Evolutionary conservation across 257 asterid species (phyloP).

Genomic region (Thymus mandschuricus): DNA sequence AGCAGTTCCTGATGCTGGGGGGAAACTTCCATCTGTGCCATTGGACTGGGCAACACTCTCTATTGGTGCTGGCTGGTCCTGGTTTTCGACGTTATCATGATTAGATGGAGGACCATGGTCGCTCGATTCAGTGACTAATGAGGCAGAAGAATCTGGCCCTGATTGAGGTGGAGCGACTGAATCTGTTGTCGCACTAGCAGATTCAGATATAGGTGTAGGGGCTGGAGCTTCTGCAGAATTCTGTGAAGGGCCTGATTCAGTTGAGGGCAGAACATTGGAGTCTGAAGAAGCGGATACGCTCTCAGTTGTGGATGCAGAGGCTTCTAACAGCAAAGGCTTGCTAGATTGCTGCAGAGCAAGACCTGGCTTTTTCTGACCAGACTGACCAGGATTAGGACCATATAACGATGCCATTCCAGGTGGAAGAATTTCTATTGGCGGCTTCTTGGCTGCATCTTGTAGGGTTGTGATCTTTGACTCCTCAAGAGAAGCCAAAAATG

Average conservation of each 20-base stretch:
- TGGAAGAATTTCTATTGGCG: conserved; percentile 92
- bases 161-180: conserved; percentile 36
- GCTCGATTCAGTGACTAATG: conserved; percentile 33
- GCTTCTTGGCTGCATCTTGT: conserved; percentile 93
- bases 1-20: conserved; percentile 35
- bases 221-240: conserved; percentile 37
- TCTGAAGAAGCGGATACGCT: conserved; percentile 41
- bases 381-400: conserved; percentile 94
- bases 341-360: conserved; percentile 58
- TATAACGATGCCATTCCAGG: conserved; percentile 96
- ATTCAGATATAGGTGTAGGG: conserved; percentile 39
- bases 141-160: conserved; percentile 41
- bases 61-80: conserved; percentile 38
- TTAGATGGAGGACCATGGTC: conserved; percentile 33
- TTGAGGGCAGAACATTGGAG: conserved; percentile 30
- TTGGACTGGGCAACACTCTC: conserved; percentile 42
- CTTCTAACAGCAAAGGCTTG: conserved; percentile 76
- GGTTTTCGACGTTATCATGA: conserved; percentile 45
- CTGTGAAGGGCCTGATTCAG: conserved; percentile 42
- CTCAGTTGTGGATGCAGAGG: conserved; percentile 48
- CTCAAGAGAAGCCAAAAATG: conserved; percentile 95
- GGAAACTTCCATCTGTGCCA: conserved; percentile 39
- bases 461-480: conserved; percentile 92
- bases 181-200: conserved; percentile 38
- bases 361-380: conserved; percentile 60